Percentiles rank a stretch among this genome's conserved stretches.
Conservation (phyloP, 441 rosid genomes). For the Erodium chrysanthum region DNA sequence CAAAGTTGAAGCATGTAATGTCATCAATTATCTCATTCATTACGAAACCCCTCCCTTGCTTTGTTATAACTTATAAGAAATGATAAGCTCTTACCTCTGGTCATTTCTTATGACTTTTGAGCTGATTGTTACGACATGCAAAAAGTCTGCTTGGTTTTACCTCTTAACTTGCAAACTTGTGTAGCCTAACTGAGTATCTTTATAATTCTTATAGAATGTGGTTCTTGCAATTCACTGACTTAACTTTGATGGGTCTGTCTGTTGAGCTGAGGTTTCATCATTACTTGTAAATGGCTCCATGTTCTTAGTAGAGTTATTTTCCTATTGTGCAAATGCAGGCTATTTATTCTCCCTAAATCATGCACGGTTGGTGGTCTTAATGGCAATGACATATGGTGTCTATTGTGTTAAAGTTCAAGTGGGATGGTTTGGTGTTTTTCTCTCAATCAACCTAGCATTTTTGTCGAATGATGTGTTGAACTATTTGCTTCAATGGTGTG, state of each 20-base stretch:
- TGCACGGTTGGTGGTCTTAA: constrained; percentile 77
- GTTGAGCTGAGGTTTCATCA: background rate
- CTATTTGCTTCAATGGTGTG: constrained; percentile 70
- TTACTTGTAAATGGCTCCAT: constrained; percentile 4
- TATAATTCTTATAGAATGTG: background rate
- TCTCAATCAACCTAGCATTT: constrained; percentile 82
- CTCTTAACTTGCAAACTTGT: background rate
- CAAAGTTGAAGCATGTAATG: background rate
- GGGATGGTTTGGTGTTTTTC: constrained; percentile 90
- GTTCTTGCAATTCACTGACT: background rate
- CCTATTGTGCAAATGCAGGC: constrained; percentile 45
- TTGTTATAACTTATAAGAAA: too few relatives aligned
- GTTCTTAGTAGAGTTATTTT: constrained; percentile 6
- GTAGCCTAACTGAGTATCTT: background rate
- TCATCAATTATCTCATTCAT: background rate
- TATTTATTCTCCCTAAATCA: constrained; percentile 85
- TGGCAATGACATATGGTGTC: constrained; percentile 57
- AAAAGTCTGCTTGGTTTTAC: background rate
- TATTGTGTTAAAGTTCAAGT: constrained; percentile 82
- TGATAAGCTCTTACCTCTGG: background rate
- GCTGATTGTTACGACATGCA: background rate
- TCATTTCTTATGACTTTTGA: background rate
- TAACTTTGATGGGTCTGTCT: background rate
- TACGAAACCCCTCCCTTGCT: too few relatives aligned
- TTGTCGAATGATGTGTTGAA: constrained; percentile 73